A percentile compares a stretch with the other conserved stretches of the same genome.
These are phyloP conservation scores for Bocquillonia castaneifolia DNA, from an alignment of 441 rosid genomes.

Conservation along the genomic window DNA sequence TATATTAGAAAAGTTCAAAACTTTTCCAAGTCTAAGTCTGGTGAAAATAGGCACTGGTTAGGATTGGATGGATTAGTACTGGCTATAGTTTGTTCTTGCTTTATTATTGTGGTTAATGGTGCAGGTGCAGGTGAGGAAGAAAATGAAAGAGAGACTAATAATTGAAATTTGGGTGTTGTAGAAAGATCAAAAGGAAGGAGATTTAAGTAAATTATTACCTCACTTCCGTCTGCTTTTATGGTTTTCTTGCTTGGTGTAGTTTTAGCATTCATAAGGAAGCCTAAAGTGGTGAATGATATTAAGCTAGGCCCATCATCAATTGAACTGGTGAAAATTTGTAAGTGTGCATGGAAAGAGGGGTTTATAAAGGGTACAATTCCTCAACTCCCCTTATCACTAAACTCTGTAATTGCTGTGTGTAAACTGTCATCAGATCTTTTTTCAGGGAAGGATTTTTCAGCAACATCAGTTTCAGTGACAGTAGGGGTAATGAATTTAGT, in stretches of 20 bases:
- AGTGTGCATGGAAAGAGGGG: slow-evolving; percentile 61
- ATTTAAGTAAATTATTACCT: slow-evolving; percentile 32
- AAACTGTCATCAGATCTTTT: slow-evolving; percentile 59
- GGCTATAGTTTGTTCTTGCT: slow-evolving; percentile 54
- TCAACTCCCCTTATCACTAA: slow-evolving; percentile 60
- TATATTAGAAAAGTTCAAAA: slow-evolving; percentile 54
- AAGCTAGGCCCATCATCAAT: slow-evolving; percentile 55
- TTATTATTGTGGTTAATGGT: slow-evolving; percentile 53
- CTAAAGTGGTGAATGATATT: slow-evolving; percentile 34
- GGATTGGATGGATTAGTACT: slow-evolving; percentile 72
- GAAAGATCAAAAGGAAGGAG: slow-evolving; percentile 26
- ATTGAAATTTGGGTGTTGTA: background rate
- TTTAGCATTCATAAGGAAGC: slow-evolving; percentile 50
- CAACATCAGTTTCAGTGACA: slow-evolving; percentile 46
- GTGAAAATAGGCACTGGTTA: slow-evolving; percentile 50
- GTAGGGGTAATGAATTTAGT: slow-evolving; percentile 67
- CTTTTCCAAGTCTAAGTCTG: slow-evolving; percentile 53
- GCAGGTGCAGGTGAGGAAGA: slow-evolving; percentile 41
- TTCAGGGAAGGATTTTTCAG: slow-evolving; percentile 57
- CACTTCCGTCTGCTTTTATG: slow-evolving; percentile 62
- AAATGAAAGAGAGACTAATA: slow-evolving; percentile 13
- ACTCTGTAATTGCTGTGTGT: slow-evolving; percentile 62
- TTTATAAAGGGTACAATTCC: slow-evolving; percentile 65
- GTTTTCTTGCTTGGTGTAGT: slow-evolving; percentile 53
- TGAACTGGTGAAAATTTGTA: slow-evolving; percentile 35